Percentiles rank a stretch among this genome's conserved stretches.
phyloP scores from a whole-genome alignment of 2,329 filamentous ascomycete genomes.

The Dendryphion nanum region DNA sequence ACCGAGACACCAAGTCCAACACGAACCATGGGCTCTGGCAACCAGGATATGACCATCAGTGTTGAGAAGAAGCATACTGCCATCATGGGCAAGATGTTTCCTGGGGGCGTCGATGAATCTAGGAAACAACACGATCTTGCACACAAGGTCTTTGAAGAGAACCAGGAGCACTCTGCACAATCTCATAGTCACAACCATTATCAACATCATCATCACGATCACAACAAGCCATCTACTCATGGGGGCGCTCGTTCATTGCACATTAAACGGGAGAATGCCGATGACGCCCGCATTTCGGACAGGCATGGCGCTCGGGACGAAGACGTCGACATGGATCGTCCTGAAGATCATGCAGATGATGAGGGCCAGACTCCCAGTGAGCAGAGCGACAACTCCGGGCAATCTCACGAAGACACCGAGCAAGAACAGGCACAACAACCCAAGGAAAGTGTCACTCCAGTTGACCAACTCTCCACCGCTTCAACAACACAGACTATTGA shows the following conservation, averaged over 20 bases:
- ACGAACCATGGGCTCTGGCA: conserved; percentile 6
- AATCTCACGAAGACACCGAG: too few species aligned
- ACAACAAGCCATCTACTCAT: not conserved
- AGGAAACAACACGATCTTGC: conserved; percentile 32
- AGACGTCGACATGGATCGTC: conserved; percentile 23
- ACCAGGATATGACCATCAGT: conserved; percentile 14
- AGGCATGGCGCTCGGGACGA: conserved; percentile 12
- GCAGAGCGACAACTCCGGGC: conserved; percentile 15
- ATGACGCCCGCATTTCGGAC: conserved; percentile 11
- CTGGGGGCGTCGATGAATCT: conserved; percentile 32
- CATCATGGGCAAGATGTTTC: conserved; percentile 40
- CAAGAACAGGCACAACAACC: too few species aligned
- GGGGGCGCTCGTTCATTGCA: conserved; percentile 5
- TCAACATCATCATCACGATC: conserved; percentile 5
- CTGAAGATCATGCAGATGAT: conserved; percentile 19
- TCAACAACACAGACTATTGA: too few species aligned
- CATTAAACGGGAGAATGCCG: conserved; percentile 24
- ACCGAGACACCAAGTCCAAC: conserved; percentile 31
- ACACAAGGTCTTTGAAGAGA: conserved; percentile 31
- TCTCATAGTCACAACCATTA: conserved; percentile 15
- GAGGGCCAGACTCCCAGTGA: conserved; percentile 17
- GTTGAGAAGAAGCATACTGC: conserved; percentile 30
- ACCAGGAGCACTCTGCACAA: conserved; percentile 24
- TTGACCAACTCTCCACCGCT: too few species aligned
- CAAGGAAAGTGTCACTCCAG: too few species aligned